phyloP scores from a whole-genome alignment of 495 filamentous ascomycete genomes.

The Acidomyces sp. region DNA sequence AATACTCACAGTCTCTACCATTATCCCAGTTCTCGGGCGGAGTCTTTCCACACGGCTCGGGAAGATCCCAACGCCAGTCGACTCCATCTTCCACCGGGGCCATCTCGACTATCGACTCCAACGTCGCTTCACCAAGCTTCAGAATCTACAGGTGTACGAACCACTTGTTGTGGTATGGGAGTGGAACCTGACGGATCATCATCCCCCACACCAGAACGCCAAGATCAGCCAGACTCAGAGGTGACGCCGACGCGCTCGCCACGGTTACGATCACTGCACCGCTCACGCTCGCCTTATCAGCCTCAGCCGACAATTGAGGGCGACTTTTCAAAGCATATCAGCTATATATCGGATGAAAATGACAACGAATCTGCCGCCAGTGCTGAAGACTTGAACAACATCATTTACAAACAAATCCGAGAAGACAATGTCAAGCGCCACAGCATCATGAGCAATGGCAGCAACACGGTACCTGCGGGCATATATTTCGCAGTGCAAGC shows the following conservation, averaged over 20 bases:
- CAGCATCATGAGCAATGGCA: constrained; percentile 5
- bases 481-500: neutral
- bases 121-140: no score
- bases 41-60: constrained; percentile 29
- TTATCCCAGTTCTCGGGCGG: constrained; percentile 24
- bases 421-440: constrained; percentile 18
- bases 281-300: constrained; percentile 1
- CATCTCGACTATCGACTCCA: neutral
- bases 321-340: constrained; percentile 15
- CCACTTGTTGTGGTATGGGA: no score
- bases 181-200: neutral
- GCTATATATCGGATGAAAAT: constrained; percentile 15
- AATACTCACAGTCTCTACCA: constrained; percentile 3
- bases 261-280: neutral
- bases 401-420: constrained; percentile 17
- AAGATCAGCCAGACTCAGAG: neutral
- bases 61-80: constrained; percentile 23
- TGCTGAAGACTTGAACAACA: constrained; percentile 15
- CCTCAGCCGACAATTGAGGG: neutral
- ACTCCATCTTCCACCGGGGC: constrained; percentile 9
- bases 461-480: neutral
- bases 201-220: neutral
- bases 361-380: neutral
- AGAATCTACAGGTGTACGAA: no score
- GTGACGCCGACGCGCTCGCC: neutral